phyloP scores from a whole-genome alignment of 108 stramenopile genomes.

The Cyclotella kingstonii region DNA sequence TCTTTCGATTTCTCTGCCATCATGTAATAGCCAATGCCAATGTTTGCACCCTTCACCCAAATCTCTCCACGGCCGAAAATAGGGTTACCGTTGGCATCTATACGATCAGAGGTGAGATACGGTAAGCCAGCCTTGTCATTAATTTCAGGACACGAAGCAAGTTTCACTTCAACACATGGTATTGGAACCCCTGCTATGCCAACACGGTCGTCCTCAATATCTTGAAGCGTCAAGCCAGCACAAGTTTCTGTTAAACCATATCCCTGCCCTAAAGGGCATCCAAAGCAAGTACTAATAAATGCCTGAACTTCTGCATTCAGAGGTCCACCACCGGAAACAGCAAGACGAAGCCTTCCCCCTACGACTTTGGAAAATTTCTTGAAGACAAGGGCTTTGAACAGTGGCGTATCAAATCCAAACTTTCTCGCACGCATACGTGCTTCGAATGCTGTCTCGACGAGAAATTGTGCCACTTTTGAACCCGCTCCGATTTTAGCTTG shows the following conservation, averaged over 20 bases:
- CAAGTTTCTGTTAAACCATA: conserved; percentile 89
- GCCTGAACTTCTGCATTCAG: conserved; percentile 82
- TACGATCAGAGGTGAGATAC: conserved; percentile 58
- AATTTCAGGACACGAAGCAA: conserved; percentile 79
- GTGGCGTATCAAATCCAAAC: conserved; percentile 79
- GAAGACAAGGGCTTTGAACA: conserved; percentile 87
- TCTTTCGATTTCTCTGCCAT: conserved; percentile 81
- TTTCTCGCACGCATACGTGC: conserved; percentile 64
- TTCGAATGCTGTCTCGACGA: conserved; percentile 72
- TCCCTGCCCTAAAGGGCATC: conserved; percentile 76
- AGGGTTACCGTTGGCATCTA: conserved; percentile 70
- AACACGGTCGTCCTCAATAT: conserved; percentile 50
- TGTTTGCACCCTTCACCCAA: conserved; percentile 60
- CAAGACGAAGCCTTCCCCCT: conserved; percentile 73
- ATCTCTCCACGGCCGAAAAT: conserved; percentile 82
- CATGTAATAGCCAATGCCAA: conserved; percentile 84
- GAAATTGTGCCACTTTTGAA: conserved; percentile 58
- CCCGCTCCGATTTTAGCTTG: conserved; percentile 74
- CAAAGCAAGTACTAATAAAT: conserved; percentile 81
- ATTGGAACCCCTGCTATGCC: conserved; percentile 79
- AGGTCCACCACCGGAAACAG: conserved; percentile 86
- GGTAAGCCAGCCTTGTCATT: conserved; percentile 77
- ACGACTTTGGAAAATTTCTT: conserved; percentile 83
- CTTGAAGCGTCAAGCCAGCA: conserved; percentile 79
- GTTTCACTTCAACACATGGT: conserved; percentile 70